phyloP scores from a whole-genome alignment of 2,329 filamentous ascomycete genomes.

The Ambrosiella beaveri region DNA sequence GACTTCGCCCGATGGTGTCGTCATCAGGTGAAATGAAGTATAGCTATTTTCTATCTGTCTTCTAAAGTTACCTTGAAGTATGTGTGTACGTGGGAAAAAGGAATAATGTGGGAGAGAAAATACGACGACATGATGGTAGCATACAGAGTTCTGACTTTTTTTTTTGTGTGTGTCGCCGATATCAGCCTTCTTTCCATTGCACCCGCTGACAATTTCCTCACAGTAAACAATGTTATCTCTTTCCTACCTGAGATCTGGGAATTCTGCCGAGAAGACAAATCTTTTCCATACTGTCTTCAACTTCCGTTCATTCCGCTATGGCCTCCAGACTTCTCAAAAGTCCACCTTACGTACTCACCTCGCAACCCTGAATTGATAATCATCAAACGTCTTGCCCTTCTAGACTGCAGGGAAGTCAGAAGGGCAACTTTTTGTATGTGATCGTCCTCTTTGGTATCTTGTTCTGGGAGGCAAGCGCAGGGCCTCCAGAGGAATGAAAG shows the following conservation, averaged over 20 bases:
- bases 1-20: background rate
- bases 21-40: background rate
- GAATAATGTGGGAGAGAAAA: too few relatives aligned
- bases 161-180: too few relatives aligned
- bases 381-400: background rate
- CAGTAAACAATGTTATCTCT: too few relatives aligned
- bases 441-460: background rate
- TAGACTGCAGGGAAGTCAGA: background rate
- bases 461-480: background rate
- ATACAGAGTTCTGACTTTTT: too few relatives aligned
- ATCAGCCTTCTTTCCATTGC: too few relatives aligned
- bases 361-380: background rate
- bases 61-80: background rate
- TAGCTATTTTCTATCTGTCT: background rate
- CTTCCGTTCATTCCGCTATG: background rate
- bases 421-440: background rate
- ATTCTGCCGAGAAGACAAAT: too few relatives aligned
- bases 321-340: background rate
- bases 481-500: background rate
- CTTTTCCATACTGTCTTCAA: background rate
- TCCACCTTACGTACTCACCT: background rate
- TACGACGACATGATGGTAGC: too few relatives aligned
- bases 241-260: too few relatives aligned
- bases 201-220: too few relatives aligned
- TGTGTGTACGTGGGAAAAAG: background rate